Percentiles rank a stretch among this genome's conserved stretches.
These are phyloP conservation scores for Mrakia gelida DNA, from an alignment of 768 basidiomycete genomes.

Conservation along the genomic window DNA sequence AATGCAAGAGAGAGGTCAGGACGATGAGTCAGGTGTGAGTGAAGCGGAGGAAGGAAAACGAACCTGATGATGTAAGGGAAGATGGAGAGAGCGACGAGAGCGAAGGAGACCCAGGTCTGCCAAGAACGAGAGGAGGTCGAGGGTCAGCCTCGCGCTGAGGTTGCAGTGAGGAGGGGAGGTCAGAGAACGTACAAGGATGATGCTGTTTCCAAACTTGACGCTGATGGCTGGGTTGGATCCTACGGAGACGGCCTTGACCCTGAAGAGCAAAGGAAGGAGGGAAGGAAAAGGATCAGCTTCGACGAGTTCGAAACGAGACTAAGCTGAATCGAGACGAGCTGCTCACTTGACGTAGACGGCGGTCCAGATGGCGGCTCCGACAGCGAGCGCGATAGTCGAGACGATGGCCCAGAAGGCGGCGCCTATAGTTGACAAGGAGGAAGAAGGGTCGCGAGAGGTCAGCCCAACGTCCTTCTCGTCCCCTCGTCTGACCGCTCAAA, in stretches of 20 bases:
- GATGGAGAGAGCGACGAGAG: slow-evolving; percentile 24
- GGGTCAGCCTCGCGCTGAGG: too few species aligned
- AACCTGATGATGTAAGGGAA: slow-evolving; percentile 24
- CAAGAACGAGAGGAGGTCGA: too few species aligned
- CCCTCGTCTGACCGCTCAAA: not conserved
- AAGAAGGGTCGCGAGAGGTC: not conserved
- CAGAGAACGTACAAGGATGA: slow-evolving; percentile 10
- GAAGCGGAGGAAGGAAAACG: not conserved
- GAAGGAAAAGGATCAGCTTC: not conserved
- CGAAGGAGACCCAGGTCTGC: slow-evolving; percentile 27
- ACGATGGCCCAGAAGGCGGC: slow-evolving; percentile 15
- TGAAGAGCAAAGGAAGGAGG: not conserved
- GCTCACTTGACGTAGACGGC: slow-evolving; percentile 24
- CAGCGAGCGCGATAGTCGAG: slow-evolving; percentile 18
- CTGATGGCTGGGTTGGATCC: slow-evolving; percentile 1
- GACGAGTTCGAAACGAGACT: not conserved
- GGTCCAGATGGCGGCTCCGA: slow-evolving; percentile 30
- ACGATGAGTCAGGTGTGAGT: too few species aligned
- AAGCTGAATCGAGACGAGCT: not conserved
- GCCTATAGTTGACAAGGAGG: too few species aligned
- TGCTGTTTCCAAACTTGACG: slow-evolving; percentile 21
- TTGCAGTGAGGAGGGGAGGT: not conserved
- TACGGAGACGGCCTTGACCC: not conserved
- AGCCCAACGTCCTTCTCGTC: not conserved
- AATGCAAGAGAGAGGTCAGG: not conserved